Base-by-base conservation (phyloP, 208 protist genomes). In the Lotmaria passim region DNA sequence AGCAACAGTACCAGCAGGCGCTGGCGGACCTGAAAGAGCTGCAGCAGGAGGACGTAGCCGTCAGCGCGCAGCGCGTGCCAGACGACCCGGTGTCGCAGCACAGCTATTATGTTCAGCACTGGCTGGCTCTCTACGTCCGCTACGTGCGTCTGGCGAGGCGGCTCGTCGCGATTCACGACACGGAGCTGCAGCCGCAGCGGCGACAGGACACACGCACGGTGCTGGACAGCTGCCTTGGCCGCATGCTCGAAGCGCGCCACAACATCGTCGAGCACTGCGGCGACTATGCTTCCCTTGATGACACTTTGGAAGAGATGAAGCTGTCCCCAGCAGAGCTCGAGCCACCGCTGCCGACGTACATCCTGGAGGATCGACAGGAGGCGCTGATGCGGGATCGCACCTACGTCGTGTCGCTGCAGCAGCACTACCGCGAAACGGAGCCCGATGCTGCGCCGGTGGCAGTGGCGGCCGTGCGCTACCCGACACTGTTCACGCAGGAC, bases 111-210 rank as follows among this genome's bases (percentile, higher is more conserved):
- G 26, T 87, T 7, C 90, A 93, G 62, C 83, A 93, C 66, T 97
- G 86, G 71, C 75, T 90, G 2, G 86, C 90, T 38, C 77, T 98
- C 6, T 98, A 98, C 69, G 78, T 98, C 26, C 81, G 87, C 41
- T 98, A 98, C 78, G 60, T 98, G 4, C 85, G 85, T 5, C 68
- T 98, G 8, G 92, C 90, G 34, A 67, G 73, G 44, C 87, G 91
- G 43, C 87, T 98, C 0, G 75, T 89, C 21, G 58, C 83, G 1
- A 78, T 93, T 12, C 94, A 98, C 52, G 93, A 99, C 73, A 90
- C 90, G 30, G 86, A 93, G 47, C 71, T 98, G 56, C 97, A 98
- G 75, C 96, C 96, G 43, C 96, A 99, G 72, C 98, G 98, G 68
- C 82, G 95, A 0, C 61, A 81, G 19, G 96, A 98, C 72, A 82